phyloP scores from a whole-genome alignment of 2,329 filamentous ascomycete genomes.

The Arthrobotrys iridis region DNA sequence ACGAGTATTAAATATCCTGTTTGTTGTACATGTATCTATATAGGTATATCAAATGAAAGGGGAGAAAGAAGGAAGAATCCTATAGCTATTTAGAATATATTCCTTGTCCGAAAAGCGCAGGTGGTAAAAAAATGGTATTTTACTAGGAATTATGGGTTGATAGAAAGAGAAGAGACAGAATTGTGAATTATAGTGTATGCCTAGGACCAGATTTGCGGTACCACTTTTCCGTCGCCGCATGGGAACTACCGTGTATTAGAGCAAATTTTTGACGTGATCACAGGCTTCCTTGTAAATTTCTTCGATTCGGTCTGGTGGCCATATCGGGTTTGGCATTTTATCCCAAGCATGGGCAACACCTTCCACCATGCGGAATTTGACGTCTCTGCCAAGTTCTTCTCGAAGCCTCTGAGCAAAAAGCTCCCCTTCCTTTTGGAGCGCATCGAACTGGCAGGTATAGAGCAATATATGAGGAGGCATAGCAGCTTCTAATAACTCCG shows the following conservation, averaged over 20 bases:
- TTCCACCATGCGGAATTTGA: slow-evolving; percentile 70
- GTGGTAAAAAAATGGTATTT: no score
- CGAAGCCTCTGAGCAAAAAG: slow-evolving; percentile 70
- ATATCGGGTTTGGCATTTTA: slow-evolving; percentile 69
- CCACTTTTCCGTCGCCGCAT: no score
- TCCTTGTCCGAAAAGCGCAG: no score
- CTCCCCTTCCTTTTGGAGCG: slow-evolving; percentile 71
- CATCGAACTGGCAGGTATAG: slow-evolving; percentile 73
- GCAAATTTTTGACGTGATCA: slow-evolving; percentile 57
- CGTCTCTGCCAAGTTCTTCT: slow-evolving; percentile 66
- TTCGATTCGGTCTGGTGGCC: slow-evolving; percentile 65
- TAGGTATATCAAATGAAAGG: no score
- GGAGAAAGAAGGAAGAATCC: no score
- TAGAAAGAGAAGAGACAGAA: no score
- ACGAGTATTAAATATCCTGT: neutral
- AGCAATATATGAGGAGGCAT: slow-evolving; percentile 68
- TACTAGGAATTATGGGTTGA: no score
- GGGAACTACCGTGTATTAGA: neutral
- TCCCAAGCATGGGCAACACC: slow-evolving; percentile 74
- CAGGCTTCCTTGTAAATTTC: slow-evolving; percentile 69
- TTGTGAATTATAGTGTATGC: no score
- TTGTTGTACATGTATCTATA: no score
- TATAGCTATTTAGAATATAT: no score
- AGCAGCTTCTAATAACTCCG: slow-evolving; percentile 64
- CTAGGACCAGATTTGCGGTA: no score